Base-by-base conservation (phyloP, 106 monocot genomes). In the Amphibolis antarctica region DNA sequence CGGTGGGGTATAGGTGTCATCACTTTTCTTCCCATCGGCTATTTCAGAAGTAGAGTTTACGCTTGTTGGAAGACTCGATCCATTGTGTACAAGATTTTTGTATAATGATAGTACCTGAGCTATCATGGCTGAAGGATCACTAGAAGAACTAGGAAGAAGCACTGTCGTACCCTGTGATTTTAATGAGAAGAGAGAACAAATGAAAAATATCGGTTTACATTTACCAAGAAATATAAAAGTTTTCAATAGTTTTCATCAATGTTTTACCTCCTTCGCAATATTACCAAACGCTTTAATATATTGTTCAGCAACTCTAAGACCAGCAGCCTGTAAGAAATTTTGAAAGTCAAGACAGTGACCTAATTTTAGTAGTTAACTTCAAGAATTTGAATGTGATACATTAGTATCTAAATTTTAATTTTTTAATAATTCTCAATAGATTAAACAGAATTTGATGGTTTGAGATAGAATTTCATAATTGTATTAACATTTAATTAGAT, bases 221-320 rank as follows among this genome's bases (percentile, higher is more conserved):
- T 27, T 19, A n/a, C 22, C 22, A 15, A 30, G 20, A 4, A 48
- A 29, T 42, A 31, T 12, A 30, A 15, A 10, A 42, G 27, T 48
- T 11, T 42, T 24, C 24, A 48, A 57, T 9, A 26, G 18, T 12
- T 0, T 53, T 59, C n/a, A 10, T 36, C 21, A 19, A 12, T 62
- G 69, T 0, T 31, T 77, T 48, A 85, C 84, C 80, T 80, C 74
- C 65, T 85, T 85, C 42, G 84, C 84, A 49, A 85, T 80, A 55
- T 62, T 59, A 58, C 80, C 71, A 57, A 85, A 85, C 60, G 80
- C 84, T 57, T 65, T 71, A 13, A 85, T 75, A 45, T 80, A 85
- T 63, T 85, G 77, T 68, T 85, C 77, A 7, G 80, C 85, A 61
- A 85, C 64, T 60, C 68, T 71, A 46, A 85, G 55, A 74, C 68